phyloP scores from a whole-genome alignment of 805 yeast genomes.

The Wilhelminamyces savonicus region DNA sequence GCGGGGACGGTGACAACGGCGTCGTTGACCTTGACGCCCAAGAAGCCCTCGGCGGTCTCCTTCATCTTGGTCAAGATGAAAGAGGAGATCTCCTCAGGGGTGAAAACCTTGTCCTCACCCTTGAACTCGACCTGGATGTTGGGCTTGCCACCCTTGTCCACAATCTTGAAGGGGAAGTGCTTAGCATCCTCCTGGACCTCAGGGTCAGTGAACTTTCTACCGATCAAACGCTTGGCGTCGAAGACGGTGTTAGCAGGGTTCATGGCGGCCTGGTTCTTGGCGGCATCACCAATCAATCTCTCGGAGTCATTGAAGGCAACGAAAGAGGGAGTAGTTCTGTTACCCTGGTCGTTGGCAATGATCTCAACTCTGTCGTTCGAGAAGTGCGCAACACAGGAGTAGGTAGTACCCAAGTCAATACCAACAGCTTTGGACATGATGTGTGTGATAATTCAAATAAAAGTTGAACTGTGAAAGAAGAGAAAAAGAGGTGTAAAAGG shows the following conservation, averaged over 20 bases:
- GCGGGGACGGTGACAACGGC: slow-evolving; percentile 29
- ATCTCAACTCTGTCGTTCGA: slow-evolving; percentile 28
- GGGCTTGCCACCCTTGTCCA: slow-evolving; percentile 24
- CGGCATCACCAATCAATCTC: slow-evolving; percentile 29
- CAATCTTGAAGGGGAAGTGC: slow-evolving; percentile 28
- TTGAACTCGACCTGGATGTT: slow-evolving; percentile 24
- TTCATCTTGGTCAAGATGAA: slow-evolving; percentile 28
- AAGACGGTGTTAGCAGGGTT: slow-evolving; percentile 27
- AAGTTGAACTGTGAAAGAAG: slow-evolving; percentile 1
- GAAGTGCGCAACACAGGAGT: slow-evolving; percentile 29
- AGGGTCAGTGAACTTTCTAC: slow-evolving; percentile 21
- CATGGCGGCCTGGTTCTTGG: slow-evolving; percentile 29
- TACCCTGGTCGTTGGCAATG: slow-evolving; percentile 28
- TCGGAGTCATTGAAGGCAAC: slow-evolving; percentile 28
- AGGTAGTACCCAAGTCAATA: slow-evolving; percentile 28
- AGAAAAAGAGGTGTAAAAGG: slow-evolving; percentile 3
- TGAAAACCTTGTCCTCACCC: slow-evolving; percentile 28
- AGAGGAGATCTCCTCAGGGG: slow-evolving; percentile 26
- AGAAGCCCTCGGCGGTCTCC: slow-evolving; percentile 26
- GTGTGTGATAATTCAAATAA: slow-evolving; percentile 1
- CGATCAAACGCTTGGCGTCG: slow-evolving; percentile 29
- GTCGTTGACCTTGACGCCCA: slow-evolving; percentile 20
- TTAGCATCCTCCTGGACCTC: slow-evolving; percentile 24
- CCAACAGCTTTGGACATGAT: slow-evolving; percentile 25
- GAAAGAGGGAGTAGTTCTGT: slow-evolving; percentile 29